Base-by-base conservation (phyloP, 371 early-diverging fungal genomes). In the Phascolomyces articulosus region DNA sequence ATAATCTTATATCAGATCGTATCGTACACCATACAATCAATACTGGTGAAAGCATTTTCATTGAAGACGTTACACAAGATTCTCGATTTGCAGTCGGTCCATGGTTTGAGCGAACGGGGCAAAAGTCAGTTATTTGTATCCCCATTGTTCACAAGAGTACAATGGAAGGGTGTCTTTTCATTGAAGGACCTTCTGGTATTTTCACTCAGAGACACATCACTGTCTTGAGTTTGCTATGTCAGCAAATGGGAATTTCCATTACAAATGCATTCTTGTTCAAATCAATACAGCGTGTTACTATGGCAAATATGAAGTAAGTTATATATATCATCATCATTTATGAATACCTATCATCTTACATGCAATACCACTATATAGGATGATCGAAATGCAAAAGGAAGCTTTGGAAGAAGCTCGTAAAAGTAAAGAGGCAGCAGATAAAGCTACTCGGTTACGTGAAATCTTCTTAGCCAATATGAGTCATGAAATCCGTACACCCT, bases 401-500 rank as follows among this genome's bases (percentile, higher is more conserved):
- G 81, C 81, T 0, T 57, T 80, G 18, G 76, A 75, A 31, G 78
- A 77, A 49, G 78, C 81, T 2, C 51, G 75, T 31, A 67, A 67
- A 58, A 80, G 81, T 55, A 80, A 76, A 64, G 78, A 75, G 64
- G 81, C 71, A 18, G 81, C 81, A 18, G 71, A 71, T 0, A 65
- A 71, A 6, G 81, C 81, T 8, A 80, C 78, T 4, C 69, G 74
- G 15, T 49, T 80, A 24, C 65, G 78, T 41, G 81, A 84, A 53
- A 86, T 83, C 54, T 86, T 86, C 48, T 68, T 86, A 63, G 86
- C 86, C 9, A 86, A 86, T 51, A 86, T 86, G 86, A 81, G 83
- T 64, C 81, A 80, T 66, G 81, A 80, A 60, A 77, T 80, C 26
- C 72, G 81, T 49, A 85, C 84, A 3, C 86, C 86, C 0, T 86